Conservation (phyloP, 495 filamentous ascomycete genomes). For the Aspergillus kassunensis region DNA sequence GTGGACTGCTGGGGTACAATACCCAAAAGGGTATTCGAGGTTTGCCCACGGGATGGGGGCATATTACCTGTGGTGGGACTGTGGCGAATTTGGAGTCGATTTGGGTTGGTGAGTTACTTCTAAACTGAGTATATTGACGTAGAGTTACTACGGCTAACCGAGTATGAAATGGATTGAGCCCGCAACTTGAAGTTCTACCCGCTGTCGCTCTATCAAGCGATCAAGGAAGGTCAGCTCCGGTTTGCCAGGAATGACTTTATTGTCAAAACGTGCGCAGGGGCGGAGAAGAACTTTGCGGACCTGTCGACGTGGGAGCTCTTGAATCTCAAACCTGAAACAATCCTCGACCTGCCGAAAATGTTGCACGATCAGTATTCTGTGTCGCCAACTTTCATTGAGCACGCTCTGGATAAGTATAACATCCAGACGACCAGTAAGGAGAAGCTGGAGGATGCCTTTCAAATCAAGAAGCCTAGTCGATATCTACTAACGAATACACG, state of each 20-base stretch:
- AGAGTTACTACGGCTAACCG: too few relatives aligned
- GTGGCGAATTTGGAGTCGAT: slow-evolving; percentile 48
- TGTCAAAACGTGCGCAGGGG: slow-evolving; percentile 31
- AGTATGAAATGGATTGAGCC: slow-evolving; percentile 19
- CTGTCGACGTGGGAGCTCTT: slow-evolving; percentile 40
- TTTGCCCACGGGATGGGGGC: slow-evolving; percentile 30
- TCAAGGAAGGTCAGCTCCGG: slow-evolving; percentile 26
- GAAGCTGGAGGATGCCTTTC: slow-evolving; percentile 20
- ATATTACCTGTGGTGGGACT: slow-evolving; percentile 42
- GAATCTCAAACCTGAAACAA: slow-evolving; percentile 4
- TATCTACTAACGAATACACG: slow-evolving; percentile 35
- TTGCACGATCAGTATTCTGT: slow-evolving; percentile 37
- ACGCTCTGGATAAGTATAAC: slow-evolving; percentile 29
- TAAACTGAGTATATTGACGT: neutral
- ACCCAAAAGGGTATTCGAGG: slow-evolving; percentile 12
- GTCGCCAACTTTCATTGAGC: slow-evolving; percentile 26
- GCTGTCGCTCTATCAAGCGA: slow-evolving; percentile 35
- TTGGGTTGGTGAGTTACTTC: slow-evolving; percentile 27
- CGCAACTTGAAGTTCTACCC: slow-evolving; percentile 50
- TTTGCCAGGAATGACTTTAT: slow-evolving; percentile 30
- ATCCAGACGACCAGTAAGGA: slow-evolving; percentile 42
- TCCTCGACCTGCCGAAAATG: slow-evolving; percentile 39
- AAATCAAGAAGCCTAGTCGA: slow-evolving; percentile 25
- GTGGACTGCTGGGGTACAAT: slow-evolving; percentile 42
- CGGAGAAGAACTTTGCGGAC: slow-evolving; percentile 29